Percentiles rank a stretch among this genome's conserved stretches.
These are phyloP conservation scores for Volvox carteri DNA, from an alignment of 163 green algal genomes.

Conservation along the genomic window DNA sequence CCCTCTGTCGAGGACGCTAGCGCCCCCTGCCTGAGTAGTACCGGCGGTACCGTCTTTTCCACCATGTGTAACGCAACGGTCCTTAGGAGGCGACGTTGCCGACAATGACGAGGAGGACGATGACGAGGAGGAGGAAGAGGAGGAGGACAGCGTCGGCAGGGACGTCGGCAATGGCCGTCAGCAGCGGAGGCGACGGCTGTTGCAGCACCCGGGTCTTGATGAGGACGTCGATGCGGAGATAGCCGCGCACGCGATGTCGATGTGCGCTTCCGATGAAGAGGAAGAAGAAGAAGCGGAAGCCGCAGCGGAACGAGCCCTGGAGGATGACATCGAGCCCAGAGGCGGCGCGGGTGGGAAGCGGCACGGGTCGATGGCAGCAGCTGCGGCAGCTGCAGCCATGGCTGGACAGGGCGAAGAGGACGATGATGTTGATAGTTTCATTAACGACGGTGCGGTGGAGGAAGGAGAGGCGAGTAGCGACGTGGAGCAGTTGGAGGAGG, in stretches of 20 bases:
- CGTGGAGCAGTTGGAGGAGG: neutral
- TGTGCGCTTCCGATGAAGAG: neutral
- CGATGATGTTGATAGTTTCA: neutral
- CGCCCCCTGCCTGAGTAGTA: too few relatives aligned
- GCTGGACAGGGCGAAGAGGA: constrained; percentile 2
- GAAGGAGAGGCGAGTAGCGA: neutral
- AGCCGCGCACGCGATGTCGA: neutral
- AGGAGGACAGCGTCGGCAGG: neutral
- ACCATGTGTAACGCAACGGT: too few relatives aligned
- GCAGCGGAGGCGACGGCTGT: neutral
- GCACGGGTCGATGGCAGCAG: neutral
- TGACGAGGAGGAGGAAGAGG: neutral
- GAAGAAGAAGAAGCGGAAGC: neutral
- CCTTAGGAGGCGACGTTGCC: too few relatives aligned
- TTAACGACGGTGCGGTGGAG: neutral
- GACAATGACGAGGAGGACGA: too few relatives aligned
- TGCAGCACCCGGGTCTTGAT: neutral
- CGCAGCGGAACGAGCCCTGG: neutral
- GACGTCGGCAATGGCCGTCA: too few relatives aligned
- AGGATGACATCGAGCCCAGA: neutral
- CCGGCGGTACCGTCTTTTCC: too few relatives aligned
- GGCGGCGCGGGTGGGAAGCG: neutral
- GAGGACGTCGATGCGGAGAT: neutral
- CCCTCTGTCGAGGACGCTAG: too few relatives aligned
- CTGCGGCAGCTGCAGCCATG: neutral